A percentile compares a stretch with the other conserved stretches of the same genome.
Evolutionary conservation across 176 grass and related monocot species (phyloP).

Genomic region (Poa annua): DNA sequence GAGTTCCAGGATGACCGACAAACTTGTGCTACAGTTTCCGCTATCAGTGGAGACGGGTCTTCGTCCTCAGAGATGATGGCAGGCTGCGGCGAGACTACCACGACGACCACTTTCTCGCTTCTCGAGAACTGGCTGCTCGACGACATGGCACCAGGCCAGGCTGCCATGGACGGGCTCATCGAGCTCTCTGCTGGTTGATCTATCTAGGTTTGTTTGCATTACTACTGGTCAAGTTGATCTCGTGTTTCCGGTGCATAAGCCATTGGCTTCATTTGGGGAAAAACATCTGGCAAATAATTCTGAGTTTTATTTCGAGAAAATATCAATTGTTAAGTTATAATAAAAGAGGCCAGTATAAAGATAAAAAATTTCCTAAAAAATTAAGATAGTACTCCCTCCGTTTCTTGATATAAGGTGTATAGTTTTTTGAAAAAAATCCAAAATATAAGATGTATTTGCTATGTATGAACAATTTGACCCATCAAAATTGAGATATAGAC

Average conservation of each 20-base stretch:
- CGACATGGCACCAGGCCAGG: constrained; percentile 48
- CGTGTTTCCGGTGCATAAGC: constrained; percentile 52
- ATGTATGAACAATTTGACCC: no score
- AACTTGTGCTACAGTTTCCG: background rate
- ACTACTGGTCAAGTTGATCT: background rate
- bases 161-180: constrained; percentile 48
- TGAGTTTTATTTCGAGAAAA: constrained; percentile 26
- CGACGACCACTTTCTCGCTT: constrained; percentile 41
- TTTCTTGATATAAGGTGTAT: no score
- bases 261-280: constrained; percentile 33
- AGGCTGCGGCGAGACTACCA: background rate
- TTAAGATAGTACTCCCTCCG: no score
- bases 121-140: constrained; percentile 65
- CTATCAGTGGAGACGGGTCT: background rate
- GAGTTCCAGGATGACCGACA: constrained; percentile 34
- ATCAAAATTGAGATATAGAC: no score
- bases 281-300: constrained; percentile 37
- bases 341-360: constrained; percentile 17
- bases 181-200: constrained; percentile 42
- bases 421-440: no score
- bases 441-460: no score
- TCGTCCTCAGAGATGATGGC: constrained; percentile 27
- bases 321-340: constrained; percentile 29
- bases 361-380: background rate
- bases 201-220: constrained; percentile 18